Base-by-base conservation (phyloP, 1,139 yeast species). In the Magnusiomyces clavatus region DNA sequence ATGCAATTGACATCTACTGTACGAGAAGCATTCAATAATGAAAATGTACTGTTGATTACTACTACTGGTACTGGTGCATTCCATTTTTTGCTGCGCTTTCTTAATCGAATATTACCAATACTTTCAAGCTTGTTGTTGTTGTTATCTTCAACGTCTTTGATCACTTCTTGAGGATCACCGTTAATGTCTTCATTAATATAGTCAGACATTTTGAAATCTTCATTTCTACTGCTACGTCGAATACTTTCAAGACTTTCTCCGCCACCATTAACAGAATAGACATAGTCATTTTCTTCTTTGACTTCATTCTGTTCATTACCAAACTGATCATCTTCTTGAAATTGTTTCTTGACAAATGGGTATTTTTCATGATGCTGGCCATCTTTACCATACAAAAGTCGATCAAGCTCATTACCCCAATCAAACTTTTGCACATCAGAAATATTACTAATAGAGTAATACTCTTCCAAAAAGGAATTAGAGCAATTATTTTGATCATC, bases 1-100 rank as follows among this genome's bases (percentile, higher is more conserved):
- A 45, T 6, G 8, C 31, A 24, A 17, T 37, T 36, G 4, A 45
- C 38, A 35, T 45, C 48, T 16, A 45, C 37, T 11, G 36, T 37
- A 29, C 46, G 20, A 6, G 39, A 36, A 12, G 36, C 34, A 8
- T 48, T 46, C 35, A 48, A 24, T 3, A 42, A 29, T 24, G 20
- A 31, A 36, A 48, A 48, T 6, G 50, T 46, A 24, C 43, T 48
- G 13, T 46, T 29, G 29, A 48, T 42, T 4, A 35, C 46, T 10
- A 43, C 37, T 4, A 46, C 50, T 16, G 50, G 38, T 8, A 48
- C 50, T 41, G 46, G 46, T 24, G 40, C 50, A 17, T 19, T 13
- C 40, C 46, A 47, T 34, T 12, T 36, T 11, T 34, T 17, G 29
- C 37, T 35, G 31, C 31, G 31, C 8, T 24, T 24, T 24, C 31